A percentile compares a stretch with the other conserved stretches of the same genome.
Evolutionary conservation across 495 filamentous ascomycete species (phyloP).

Genomic region (Aspergillus ellipticus): DNA sequence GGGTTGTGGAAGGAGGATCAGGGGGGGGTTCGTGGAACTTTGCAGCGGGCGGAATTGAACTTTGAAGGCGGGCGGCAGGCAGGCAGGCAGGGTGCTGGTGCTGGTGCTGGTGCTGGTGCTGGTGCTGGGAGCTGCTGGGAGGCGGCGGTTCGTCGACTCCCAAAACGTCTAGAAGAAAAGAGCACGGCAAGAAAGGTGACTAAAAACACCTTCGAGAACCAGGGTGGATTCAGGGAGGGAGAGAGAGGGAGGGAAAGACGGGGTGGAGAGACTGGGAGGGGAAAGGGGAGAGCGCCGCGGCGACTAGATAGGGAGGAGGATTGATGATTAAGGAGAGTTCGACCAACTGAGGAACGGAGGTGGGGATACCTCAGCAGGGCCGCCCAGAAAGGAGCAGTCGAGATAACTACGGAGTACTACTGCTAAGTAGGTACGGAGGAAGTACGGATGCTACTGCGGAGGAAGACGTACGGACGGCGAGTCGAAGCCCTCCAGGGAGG

Average conservation of each 20-base stretch:
- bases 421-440: not conserved
- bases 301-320: too few species aligned
- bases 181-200: conserved; percentile 2
- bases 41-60: conserved; percentile 16
- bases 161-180: not conserved
- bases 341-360: conserved; percentile 2
- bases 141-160: not conserved
- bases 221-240: conserved; percentile 2
- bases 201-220: conserved; percentile 6
- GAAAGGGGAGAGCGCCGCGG: conserved; percentile 20
- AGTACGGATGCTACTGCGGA: too few species aligned
- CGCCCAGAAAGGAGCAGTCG: not conserved
- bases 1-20: conserved; percentile 15
- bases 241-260: conserved; percentile 6
- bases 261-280: conserved; percentile 17
- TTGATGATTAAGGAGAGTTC: conserved; percentile 22
- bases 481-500: not conserved
- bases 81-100: not conserved
- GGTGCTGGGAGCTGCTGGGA: too few species aligned
- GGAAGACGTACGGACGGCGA: too few species aligned
- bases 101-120: too few species aligned
- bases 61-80: not conserved
- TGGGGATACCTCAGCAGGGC: not conserved
- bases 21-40: conserved; percentile 25
- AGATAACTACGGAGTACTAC: not conserved